Percentiles rank a stretch among this genome's conserved stretches.
Conservation (phyloP, 2,329 filamentous ascomycete species). For the Fusarium veterinarium region DNA sequence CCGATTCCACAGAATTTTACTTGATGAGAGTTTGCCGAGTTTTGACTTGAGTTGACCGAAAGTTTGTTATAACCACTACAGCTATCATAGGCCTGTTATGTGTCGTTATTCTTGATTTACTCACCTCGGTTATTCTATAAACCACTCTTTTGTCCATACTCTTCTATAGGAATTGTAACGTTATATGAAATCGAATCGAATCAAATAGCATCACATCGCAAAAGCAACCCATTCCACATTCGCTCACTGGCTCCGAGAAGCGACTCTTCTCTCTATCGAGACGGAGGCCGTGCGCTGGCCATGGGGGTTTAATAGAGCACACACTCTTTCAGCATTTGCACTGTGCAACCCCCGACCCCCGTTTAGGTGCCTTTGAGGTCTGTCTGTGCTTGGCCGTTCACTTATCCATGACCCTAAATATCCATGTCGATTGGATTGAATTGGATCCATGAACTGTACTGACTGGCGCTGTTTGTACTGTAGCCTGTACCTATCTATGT, state of each 20-base stretch:
- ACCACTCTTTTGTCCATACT: not conserved
- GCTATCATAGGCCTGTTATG: not conserved
- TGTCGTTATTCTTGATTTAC: not conserved
- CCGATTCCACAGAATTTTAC: not conserved
- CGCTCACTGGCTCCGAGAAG: constrained; percentile 13
- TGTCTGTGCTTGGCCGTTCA: constrained; percentile 24
- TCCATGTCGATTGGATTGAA: constrained; percentile 24
- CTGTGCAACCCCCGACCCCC: constrained; percentile 40
- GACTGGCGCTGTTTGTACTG: constrained; percentile 1
- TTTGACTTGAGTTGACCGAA: not conserved
- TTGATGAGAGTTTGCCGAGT: not conserved
- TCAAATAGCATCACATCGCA: constrained; percentile 12
- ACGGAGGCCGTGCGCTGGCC: constrained; percentile 41
- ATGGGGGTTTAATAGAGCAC: constrained; percentile 17
- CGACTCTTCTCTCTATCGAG: constrained; percentile 31
- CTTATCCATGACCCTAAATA: constrained; percentile 4
- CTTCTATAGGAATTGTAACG: not conserved
- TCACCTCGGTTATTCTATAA: not conserved
- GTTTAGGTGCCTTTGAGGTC: constrained; percentile 7
- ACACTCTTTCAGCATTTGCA: constrained; percentile 29
- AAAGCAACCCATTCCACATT: constrained; percentile 22
- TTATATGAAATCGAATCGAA: not conserved
- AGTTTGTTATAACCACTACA: not conserved
- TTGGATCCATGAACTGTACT: constrained; percentile 31
- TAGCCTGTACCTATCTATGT: constrained; percentile 2